Evolutionary conservation across 2,329 filamentous ascomycete genomes (phyloP).

Genomic region (Furcasterigmium sp.): DNA sequence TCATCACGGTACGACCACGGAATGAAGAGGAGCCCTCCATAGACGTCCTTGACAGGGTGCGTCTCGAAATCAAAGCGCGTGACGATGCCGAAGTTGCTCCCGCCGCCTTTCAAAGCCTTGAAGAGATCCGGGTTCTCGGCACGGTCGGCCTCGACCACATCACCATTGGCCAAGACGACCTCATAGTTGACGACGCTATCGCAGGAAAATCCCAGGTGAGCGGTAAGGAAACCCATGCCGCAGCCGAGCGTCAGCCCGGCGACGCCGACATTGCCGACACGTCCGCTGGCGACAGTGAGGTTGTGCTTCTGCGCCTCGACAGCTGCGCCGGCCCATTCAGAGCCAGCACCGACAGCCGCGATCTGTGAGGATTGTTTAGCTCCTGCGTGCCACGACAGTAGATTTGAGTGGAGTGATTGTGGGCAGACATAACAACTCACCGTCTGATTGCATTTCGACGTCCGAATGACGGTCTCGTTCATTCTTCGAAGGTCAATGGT

Average conservation of each 20-base stretch:
- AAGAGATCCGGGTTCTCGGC: conserved; percentile 33
- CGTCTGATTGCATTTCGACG: not conserved
- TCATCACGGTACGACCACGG: not conserved
- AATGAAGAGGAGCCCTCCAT: conserved; percentile 8
- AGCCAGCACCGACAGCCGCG: not conserved
- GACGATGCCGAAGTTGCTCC: conserved; percentile 34
- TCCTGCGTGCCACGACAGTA: too few relatives aligned
- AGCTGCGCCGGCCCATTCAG: not conserved
- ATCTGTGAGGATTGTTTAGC: not conserved
- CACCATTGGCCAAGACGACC: conserved; percentile 40
- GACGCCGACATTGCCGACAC: not conserved
- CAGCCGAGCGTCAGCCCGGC: not conserved
- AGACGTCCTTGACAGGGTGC: conserved; percentile 21
- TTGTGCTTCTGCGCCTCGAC: not conserved
- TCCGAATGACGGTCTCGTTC: not conserved
- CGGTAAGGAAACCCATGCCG: conserved; percentile 38
- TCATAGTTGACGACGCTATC: conserved; percentile 39
- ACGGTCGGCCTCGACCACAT: conserved; percentile 33
- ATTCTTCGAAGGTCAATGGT: conserved; percentile 11
- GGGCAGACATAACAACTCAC: not conserved
- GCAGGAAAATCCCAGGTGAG: conserved; percentile 37
- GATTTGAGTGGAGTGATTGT: not conserved
- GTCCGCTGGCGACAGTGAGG: not conserved
- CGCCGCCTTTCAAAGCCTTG: conserved; percentile 33
- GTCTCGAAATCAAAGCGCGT: conserved; percentile 22